Conservation (phyloP, 2,329 filamentous ascomycete genomes). For the Neofusicoccum laricinum region DNA sequence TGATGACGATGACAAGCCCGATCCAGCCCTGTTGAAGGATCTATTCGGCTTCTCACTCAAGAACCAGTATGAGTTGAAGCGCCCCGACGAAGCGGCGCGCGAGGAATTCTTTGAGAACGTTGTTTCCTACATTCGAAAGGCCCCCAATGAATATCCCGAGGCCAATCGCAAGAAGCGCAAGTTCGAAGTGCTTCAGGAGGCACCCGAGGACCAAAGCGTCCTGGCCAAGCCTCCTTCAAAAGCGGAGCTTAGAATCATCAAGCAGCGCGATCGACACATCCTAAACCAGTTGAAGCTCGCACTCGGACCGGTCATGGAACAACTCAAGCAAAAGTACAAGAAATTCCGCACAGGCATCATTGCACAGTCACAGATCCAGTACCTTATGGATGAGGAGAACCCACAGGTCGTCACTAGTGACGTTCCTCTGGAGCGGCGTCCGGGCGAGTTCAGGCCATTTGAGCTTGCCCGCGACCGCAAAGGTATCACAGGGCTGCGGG, state of each 20-base stretch:
- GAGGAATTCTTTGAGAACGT: slow-evolving; percentile 75
- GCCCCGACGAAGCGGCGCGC: slow-evolving; percentile 67
- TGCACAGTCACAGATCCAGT: slow-evolving; percentile 68
- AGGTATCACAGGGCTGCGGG: slow-evolving; percentile 71
- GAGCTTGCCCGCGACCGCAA: slow-evolving; percentile 77
- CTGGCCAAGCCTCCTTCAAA: slow-evolving; percentile 62
- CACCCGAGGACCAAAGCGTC: slow-evolving; percentile 61
- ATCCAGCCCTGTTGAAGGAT: slow-evolving; percentile 64
- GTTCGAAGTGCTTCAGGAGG: slow-evolving; percentile 68
- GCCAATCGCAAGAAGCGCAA: slow-evolving; percentile 81
- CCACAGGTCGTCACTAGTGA: slow-evolving; percentile 63
- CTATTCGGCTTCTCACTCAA: slow-evolving; percentile 83
- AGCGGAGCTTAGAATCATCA: slow-evolving; percentile 75
- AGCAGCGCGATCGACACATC: slow-evolving; percentile 76
- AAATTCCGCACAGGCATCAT: slow-evolving; percentile 77
- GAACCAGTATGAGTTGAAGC: slow-evolving; percentile 68
- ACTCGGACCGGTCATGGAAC: slow-evolving; percentile 94
- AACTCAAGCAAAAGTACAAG: slow-evolving; percentile 85
- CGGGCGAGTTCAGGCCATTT: slow-evolving; percentile 62
- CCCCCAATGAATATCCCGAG: slow-evolving; percentile 83
- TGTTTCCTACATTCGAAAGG: slow-evolving; percentile 71
- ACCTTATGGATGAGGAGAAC: slow-evolving; percentile 80
- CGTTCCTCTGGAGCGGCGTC: slow-evolving; percentile 54
- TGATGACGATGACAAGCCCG: slow-evolving; percentile 54
- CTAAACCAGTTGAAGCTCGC: slow-evolving; percentile 85